A percentile compares a stretch with the other conserved stretches of the same genome.
These are phyloP conservation scores for Nicotiana undulata DNA, from an alignment of 257 asterid species.

Conservation along the genomic window DNA sequence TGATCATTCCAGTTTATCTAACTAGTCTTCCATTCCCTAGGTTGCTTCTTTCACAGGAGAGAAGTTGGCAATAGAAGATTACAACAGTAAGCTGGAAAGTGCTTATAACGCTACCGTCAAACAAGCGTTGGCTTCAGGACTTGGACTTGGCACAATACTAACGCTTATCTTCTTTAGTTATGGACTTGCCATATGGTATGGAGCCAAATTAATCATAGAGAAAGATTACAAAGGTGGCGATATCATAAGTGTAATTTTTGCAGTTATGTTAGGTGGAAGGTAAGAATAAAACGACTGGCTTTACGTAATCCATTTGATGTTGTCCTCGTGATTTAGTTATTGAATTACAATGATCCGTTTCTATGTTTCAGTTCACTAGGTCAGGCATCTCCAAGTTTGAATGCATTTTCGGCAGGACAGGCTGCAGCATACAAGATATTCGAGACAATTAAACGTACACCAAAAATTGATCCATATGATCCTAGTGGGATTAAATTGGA, in stretches of 20 bases:
- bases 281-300: constrained; percentile 18
- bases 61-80: constrained; percentile 35
- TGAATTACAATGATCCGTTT: neutral
- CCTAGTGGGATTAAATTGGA: constrained; percentile 36
- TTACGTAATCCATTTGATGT: neutral
- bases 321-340: neutral
- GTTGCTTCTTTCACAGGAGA: constrained; percentile 73
- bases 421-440: constrained; percentile 64
- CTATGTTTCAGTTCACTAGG: constrained; percentile 44
- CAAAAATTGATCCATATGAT: constrained; percentile 44
- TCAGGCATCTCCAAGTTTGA: constrained; percentile 46
- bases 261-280: constrained; percentile 63
- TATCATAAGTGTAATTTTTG: constrained; percentile 42
- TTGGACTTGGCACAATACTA: constrained; percentile 42
- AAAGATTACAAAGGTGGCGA: constrained; percentile 45
- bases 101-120: constrained; percentile 33
- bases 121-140: constrained; percentile 56
- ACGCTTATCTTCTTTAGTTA: constrained; percentile 31
- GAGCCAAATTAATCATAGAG: constrained; percentile 38
- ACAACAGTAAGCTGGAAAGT: constrained; percentile 31
- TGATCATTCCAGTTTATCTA: neutral
- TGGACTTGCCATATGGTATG: constrained; percentile 60
- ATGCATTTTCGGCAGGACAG: constrained; percentile 59
- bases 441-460: constrained; percentile 43
- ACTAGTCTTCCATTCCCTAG: constrained; percentile 15